These are phyloP conservation scores for Cytospora schulzeri DNA, from an alignment of 2,329 filamentous ascomycete genomes.

Conservation along the genomic window DNA sequence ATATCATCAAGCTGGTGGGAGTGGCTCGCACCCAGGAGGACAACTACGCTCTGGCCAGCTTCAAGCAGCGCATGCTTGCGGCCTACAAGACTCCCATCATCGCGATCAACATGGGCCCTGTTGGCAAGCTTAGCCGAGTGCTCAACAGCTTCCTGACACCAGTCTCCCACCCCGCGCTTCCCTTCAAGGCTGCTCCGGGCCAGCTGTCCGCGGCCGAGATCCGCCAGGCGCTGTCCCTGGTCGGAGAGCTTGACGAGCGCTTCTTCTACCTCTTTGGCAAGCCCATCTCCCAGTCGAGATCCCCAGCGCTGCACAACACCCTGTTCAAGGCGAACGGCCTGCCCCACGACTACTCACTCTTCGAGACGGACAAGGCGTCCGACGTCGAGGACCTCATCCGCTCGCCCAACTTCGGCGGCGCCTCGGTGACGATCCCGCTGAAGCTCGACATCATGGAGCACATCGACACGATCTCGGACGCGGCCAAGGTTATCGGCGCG, in stretches of 20 bases:
- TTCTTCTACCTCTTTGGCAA: constrained; percentile 87
- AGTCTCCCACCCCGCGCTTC: constrained; percentile 85
- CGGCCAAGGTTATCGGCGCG: constrained; percentile 82
- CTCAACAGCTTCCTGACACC: constrained; percentile 93
- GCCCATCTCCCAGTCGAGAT: constrained; percentile 80
- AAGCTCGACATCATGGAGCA: constrained; percentile 85
- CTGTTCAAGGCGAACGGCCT: constrained; percentile 77
- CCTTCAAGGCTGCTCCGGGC: constrained; percentile 90
- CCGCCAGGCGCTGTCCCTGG: constrained; percentile 71
- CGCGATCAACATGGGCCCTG: constrained; percentile 90
- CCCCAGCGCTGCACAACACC: constrained; percentile 85
- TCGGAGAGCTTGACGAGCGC: constrained; percentile 75
- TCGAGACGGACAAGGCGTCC: constrained; percentile 70
- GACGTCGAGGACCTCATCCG: constrained; percentile 68
- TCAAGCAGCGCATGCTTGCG: constrained; percentile 74
- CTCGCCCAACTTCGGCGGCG: constrained; percentile 79
- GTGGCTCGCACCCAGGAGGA: constrained; percentile 75
- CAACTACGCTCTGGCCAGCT: constrained; percentile 81
- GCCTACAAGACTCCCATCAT: constrained; percentile 84
- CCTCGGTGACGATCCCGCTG: constrained; percentile 92
- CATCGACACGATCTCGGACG: constrained; percentile 77
- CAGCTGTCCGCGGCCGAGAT: constrained; percentile 92
- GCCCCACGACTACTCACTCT: constrained; percentile 76
- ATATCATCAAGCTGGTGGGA: constrained; percentile 93
- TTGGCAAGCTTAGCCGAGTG: constrained; percentile 86